Percentiles rank a stretch among this genome's conserved stretches.
Conservation (phyloP, 2,329 filamentous ascomycete genomes). For the Pyrenophora graminea region DNA sequence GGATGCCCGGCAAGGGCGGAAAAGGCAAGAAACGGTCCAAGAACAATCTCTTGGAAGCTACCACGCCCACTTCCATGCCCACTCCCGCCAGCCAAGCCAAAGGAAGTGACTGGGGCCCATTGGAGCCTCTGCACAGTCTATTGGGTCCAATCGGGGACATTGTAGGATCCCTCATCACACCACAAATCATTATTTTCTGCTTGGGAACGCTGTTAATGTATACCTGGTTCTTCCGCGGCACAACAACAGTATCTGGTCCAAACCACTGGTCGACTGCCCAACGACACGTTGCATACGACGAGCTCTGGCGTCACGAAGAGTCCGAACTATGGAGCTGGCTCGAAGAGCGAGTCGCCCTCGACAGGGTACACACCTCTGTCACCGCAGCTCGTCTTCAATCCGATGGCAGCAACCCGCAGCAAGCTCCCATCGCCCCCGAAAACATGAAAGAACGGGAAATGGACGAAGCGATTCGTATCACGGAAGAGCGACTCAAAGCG, state of each 20-base stretch:
- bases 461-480: slow-evolving; percentile 79
- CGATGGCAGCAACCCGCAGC: slow-evolving; percentile 46
- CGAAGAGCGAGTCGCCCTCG: slow-evolving; percentile 80
- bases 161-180: slow-evolving; percentile 70
- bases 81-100: slow-evolving; percentile 31
- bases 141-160: slow-evolving; percentile 73
- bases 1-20: slow-evolving; percentile 53
- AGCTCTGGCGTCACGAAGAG: slow-evolving; percentile 88
- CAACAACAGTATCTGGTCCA: slow-evolving; percentile 35
- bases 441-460: slow-evolving; percentile 75
- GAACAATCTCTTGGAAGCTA: slow-evolving; percentile 54
- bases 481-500: slow-evolving; percentile 79
- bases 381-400: slow-evolving; percentile 27
- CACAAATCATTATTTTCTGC: slow-evolving; percentile 77
- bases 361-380: slow-evolving; percentile 49
- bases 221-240: slow-evolving; percentile 42
- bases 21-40: slow-evolving; percentile 62
- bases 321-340: slow-evolving; percentile 92
- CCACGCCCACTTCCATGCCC: slow-evolving; percentile 40
- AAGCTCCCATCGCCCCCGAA: slow-evolving; percentile 54
- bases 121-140: slow-evolving; percentile 76
- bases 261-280: slow-evolving; percentile 57
- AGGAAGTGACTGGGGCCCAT: slow-evolving; percentile 67
- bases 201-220: slow-evolving; percentile 61
- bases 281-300: slow-evolving; percentile 82